phyloP scores from a whole-genome alignment of 2,329 filamentous ascomycete genomes.

The Fusarium cicatricum region DNA sequence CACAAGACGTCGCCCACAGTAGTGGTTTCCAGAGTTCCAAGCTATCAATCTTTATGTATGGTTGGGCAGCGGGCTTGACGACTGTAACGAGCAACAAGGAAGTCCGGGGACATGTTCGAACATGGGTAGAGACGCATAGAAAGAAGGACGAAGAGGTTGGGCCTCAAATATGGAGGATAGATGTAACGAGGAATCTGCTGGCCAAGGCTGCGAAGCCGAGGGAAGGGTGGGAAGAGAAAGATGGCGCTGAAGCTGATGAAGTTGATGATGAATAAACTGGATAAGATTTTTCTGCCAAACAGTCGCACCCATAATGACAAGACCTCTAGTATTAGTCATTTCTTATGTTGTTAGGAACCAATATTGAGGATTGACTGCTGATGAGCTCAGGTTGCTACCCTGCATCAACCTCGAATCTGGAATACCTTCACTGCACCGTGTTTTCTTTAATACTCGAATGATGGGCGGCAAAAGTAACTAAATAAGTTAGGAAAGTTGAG shows the following conservation, averaged over 20 bases:
- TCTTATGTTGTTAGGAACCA: too few relatives aligned
- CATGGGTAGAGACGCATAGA: slow-evolving; percentile 46
- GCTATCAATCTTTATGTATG: slow-evolving; percentile 51
- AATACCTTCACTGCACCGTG: too few relatives aligned
- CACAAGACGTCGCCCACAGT: slow-evolving; percentile 45
- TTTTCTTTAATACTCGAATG: too few relatives aligned
- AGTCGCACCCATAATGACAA: too few relatives aligned
- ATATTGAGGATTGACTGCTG: too few relatives aligned
- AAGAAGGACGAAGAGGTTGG: slow-evolving; percentile 42
- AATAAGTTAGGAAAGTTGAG: too few relatives aligned
- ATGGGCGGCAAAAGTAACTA: too few relatives aligned
- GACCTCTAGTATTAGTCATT: too few relatives aligned
- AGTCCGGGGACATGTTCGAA: slow-evolving; percentile 47
- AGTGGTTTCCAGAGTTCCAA: slow-evolving; percentile 49
- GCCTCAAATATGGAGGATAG: slow-evolving; percentile 46
- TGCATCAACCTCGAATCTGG: too few relatives aligned
- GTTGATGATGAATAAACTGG: slow-evolving; percentile 1
- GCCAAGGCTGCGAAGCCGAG: slow-evolving; percentile 45
- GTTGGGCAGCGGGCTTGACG: slow-evolving; percentile 47
- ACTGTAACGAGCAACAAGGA: slow-evolving; percentile 54
- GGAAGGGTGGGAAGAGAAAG: slow-evolving; percentile 22
- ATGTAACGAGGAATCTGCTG: slow-evolving; percentile 49
- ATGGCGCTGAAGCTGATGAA: slow-evolving; percentile 2
- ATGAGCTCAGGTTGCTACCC: too few relatives aligned
- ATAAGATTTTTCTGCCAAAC: not conserved